phyloP scores from a whole-genome alignment of 2,329 filamentous ascomycete species.

The Mycosphaerella sp. region DNA sequence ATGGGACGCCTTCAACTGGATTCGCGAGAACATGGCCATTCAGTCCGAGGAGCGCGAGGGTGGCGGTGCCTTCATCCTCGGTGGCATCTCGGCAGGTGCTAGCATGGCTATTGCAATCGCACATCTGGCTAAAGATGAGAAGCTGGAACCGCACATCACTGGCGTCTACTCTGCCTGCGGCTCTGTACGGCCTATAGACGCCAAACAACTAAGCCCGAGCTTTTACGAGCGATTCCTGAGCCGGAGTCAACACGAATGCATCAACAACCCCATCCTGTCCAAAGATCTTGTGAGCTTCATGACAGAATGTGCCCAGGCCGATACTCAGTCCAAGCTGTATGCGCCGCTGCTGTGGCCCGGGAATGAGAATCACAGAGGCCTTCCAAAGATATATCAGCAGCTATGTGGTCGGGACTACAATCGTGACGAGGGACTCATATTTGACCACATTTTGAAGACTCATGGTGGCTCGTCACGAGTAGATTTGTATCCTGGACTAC shows the following conservation, averaged over 20 bases:
- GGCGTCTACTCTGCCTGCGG: slow-evolving; percentile 40
- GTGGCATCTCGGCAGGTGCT: slow-evolving; percentile 42
- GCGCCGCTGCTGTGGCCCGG: slow-evolving; percentile 14
- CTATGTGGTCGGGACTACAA: slow-evolving; percentile 46
- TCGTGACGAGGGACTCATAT: slow-evolving; percentile 49
- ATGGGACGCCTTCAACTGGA: slow-evolving; percentile 43
- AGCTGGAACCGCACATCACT: slow-evolving; percentile 23
- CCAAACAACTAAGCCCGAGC: slow-evolving; percentile 26
- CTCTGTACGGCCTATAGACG: slow-evolving; percentile 37
- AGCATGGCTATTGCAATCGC: slow-evolving; percentile 37
- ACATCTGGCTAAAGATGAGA: slow-evolving; percentile 39
- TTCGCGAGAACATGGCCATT: slow-evolving; percentile 35
- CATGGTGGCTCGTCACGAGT: slow-evolving; percentile 40
- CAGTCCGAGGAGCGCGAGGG: slow-evolving; percentile 31
- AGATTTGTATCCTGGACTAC: slow-evolving; percentile 41
- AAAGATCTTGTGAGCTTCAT: slow-evolving; percentile 14
- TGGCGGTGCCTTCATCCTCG: slow-evolving; percentile 44
- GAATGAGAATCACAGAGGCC: slow-evolving; percentile 25
- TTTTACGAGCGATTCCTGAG: slow-evolving; percentile 35
- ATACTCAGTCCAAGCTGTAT: slow-evolving; percentile 7
- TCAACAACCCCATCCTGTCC: slow-evolving; percentile 23
- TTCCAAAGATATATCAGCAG: slow-evolving; percentile 47
- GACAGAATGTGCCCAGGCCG: slow-evolving; percentile 12
- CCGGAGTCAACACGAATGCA: slow-evolving; percentile 38
- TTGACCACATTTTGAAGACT: slow-evolving; percentile 44